A percentile compares a stretch with the other conserved stretches of the same genome.
Evolutionary conservation across 2,329 filamentous ascomycete genomes (phyloP).

Genomic region (Botrytis fragariae): DNA sequence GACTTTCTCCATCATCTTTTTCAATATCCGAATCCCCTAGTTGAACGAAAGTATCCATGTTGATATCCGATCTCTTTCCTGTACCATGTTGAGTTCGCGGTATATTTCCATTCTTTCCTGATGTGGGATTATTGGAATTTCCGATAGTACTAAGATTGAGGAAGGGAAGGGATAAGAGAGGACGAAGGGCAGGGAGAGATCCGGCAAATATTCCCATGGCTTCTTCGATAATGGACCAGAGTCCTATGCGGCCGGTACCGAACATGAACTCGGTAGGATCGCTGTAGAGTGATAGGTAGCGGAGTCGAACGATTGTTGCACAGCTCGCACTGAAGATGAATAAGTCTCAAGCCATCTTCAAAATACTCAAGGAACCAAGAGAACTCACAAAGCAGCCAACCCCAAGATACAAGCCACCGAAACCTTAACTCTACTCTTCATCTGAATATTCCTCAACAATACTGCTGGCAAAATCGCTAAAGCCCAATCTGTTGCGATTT

Average conservation of each 20-base stretch:
- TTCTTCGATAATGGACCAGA: constrained; percentile 50
- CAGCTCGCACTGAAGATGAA: constrained; percentile 37
- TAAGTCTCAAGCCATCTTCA: constrained; percentile 14
- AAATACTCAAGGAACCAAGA: background rate
- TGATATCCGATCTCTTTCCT: constrained; percentile 22
- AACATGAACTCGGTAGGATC: constrained; percentile 43
- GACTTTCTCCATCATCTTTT: constrained; percentile 37
- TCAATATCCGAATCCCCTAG: constrained; percentile 21
- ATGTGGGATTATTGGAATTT: background rate
- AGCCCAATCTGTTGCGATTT: constrained; percentile 43
- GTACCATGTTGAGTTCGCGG: constrained; percentile 19
- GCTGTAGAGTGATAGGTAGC: constrained; percentile 44
- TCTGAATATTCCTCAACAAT: constrained; percentile 44
- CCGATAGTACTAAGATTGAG: constrained; percentile 25
- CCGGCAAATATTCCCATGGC: constrained; percentile 51
- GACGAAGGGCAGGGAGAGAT: constrained; percentile 47
- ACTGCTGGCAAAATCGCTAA: constrained; percentile 43
- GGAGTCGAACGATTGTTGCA: constrained; percentile 44
- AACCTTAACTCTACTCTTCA: constrained; percentile 42
- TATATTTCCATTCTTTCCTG: constrained; percentile 1
- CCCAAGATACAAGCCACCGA: constrained; percentile 36
- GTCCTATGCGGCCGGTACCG: constrained; percentile 43
- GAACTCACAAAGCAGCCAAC: constrained; percentile 42
- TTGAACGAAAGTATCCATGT: constrained; percentile 30
- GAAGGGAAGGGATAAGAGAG: constrained; percentile 41